Percentiles rank a stretch among this genome's conserved stretches.
These are phyloP conservation scores for Knufia fluminis DNA, from an alignment of 2,329 filamentous ascomycete species.

Conservation along the genomic window DNA sequence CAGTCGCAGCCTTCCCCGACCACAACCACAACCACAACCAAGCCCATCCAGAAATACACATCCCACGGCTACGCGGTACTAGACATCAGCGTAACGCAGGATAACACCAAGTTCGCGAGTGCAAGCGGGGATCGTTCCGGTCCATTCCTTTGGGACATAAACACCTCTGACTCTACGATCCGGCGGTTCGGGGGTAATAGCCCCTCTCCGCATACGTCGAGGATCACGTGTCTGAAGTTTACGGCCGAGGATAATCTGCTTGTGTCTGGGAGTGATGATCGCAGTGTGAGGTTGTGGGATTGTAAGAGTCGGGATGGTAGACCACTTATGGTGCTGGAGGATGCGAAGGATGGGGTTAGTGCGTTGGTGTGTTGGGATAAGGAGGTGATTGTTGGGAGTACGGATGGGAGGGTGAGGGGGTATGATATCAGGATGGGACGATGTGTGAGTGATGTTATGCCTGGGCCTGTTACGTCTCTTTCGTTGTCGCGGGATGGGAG, in stretches of 20 bases:
- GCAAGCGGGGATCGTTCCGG: conserved; percentile 82
- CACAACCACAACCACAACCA: conserved; percentile 10
- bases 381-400: conserved; percentile 61
- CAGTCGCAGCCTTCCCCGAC: conserved; percentile 26
- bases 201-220: conserved; percentile 52
- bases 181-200: conserved; percentile 58
- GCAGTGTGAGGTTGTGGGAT: conserved; percentile 70
- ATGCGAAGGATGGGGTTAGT: conserved; percentile 57
- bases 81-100: conserved; percentile 59
- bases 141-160: conserved; percentile 82
- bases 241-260: conserved; percentile 64
- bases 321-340: conserved; percentile 62
- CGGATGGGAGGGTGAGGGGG: conserved; percentile 70
- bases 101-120: conserved; percentile 81
- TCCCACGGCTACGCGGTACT: conserved; percentile 91
- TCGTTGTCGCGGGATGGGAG: conserved; percentile 61
- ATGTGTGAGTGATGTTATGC: conserved; percentile 60
- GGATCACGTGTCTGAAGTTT: conserved; percentile 72
- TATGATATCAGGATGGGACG: conserved; percentile 77
- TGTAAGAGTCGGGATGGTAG: conserved; percentile 44
- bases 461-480: conserved; percentile 63
- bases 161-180: conserved; percentile 60
- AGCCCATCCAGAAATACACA: conserved; percentile 74
- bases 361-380: conserved; percentile 12
- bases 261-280: conserved; percentile 64